These are phyloP conservation scores for Cladorrhinum samala DNA, from an alignment of 495 filamentous ascomycete species.

Conservation along the genomic window DNA sequence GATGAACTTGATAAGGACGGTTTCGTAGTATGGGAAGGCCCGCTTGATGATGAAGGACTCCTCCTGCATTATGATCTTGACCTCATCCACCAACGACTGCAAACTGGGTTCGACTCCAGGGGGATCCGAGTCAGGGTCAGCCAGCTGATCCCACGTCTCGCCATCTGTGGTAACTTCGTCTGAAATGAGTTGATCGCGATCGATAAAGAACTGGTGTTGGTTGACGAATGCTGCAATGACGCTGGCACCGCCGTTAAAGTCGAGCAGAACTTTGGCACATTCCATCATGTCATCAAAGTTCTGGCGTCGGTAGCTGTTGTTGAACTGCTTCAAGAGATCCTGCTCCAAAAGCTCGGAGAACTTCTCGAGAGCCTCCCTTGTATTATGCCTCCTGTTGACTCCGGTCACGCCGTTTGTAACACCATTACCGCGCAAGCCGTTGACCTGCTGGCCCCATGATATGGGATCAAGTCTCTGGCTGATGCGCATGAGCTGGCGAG, in stretches of 20 bases:
- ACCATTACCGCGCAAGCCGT: conserved; percentile 50
- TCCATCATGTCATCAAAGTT: conserved; percentile 96
- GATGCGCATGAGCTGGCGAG: conserved; percentile 79
- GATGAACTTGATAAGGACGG: conserved; percentile 83
- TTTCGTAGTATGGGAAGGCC: conserved; percentile 93
- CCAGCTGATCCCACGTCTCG: conserved; percentile 82
- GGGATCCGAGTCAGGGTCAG: conserved; percentile 88
- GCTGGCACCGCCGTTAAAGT: conserved; percentile 92
- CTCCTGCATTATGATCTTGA: conserved; percentile 91
- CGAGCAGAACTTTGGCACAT: conserved; percentile 86
- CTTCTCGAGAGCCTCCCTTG: conserved; percentile 88
- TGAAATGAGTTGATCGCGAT: conserved; percentile 78
- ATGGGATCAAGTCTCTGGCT: conserved; percentile 74
- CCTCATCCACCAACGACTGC: conserved; percentile 86
- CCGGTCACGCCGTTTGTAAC: conserved; percentile 42
- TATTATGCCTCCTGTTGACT: conserved; percentile 50
- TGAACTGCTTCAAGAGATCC: conserved; percentile 91
- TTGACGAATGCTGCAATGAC: conserved; percentile 96
- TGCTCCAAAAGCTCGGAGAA: conserved; percentile 95
- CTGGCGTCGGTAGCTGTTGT: conserved; percentile 86
- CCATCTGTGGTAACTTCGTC: conserved; percentile 80
- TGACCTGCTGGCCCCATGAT: conserved; percentile 59
- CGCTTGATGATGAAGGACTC: conserved; percentile 93
- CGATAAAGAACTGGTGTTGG: conserved; percentile 98
- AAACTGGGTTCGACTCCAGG: conserved; percentile 88